Conservation (phyloP, 2,329 filamentous ascomycete species). For the Neonectria coccinea region DNA sequence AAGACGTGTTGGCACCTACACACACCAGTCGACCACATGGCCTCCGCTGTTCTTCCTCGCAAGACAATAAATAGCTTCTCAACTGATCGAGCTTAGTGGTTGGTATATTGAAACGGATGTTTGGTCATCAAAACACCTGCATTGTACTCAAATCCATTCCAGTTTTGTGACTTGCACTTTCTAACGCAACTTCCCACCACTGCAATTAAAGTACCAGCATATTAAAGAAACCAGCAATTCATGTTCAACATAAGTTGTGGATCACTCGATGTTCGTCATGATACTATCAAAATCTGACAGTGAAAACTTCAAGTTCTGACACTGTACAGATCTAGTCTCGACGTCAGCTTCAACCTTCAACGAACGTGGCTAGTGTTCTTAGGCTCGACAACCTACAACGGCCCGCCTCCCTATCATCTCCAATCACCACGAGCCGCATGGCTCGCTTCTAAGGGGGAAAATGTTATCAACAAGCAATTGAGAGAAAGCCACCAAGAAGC, state of each 20-base stretch:
- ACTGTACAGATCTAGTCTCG: constrained; percentile 10
- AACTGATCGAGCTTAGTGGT: not conserved
- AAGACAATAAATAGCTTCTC: not conserved
- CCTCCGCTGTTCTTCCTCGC: not conserved
- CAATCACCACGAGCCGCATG: not conserved
- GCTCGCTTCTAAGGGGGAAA: not conserved
- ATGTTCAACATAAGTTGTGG: not conserved
- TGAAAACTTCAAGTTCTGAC: not conserved
- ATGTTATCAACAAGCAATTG: not conserved
- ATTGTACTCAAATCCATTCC: not conserved
- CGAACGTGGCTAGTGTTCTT: not conserved
- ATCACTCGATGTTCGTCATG: not conserved
- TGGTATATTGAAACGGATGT: not conserved
- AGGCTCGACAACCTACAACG: constrained; percentile 2
- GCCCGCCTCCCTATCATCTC: not conserved
- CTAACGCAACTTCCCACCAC: too few species aligned
- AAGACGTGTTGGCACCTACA: not conserved
- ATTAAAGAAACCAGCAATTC: not conserved
- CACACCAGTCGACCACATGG: not conserved
- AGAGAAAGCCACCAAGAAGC: not conserved
- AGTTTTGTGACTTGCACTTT: too few species aligned
- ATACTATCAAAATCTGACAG: not conserved
- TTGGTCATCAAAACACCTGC: not conserved
- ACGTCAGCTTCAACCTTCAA: constrained; percentile 5
- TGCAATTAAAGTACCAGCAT: too few species aligned